Base-by-base conservation (phyloP, 495 filamentous ascomycete species). In the Penicillium robsamsonii region DNA sequence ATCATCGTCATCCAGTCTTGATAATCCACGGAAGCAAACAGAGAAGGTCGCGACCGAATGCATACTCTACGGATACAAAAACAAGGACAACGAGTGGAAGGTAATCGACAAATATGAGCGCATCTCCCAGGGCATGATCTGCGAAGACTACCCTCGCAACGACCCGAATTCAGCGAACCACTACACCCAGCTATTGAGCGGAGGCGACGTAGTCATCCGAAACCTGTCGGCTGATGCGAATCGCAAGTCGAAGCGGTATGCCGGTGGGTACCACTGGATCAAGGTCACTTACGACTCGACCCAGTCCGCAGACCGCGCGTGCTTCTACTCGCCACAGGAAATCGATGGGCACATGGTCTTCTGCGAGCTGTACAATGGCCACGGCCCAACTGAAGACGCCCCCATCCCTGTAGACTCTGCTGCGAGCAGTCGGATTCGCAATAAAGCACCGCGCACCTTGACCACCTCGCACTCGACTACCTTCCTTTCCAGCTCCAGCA, bases 231-330 rank as follows among this genome's bases (percentile, higher is more conserved):
- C 79, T 25, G 81, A 83, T 33, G 90, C 93, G 60, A 84, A 89
- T 58, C 78, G 76, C 52, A 88, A 90, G 66, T 87, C 90, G 55
- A 89, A 88, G 70, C 80, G 76, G 46, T 88, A 87, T 58, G 84
- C 85, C 20, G 86, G 90, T 51, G 92, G 92, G 15, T 81, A 85
- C 56, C 84, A 92, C 73, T 96, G 92, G 92, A 89, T 96, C 61
- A 96, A 96, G 64, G 80, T 96, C 49, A 96, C 92, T 1, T 96
- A 93, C 60, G 90, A 95, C 71, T 91, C 88, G 6, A 79, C 83
- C 31, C 81, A 87, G 55, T 86, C 91, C 4, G 92, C 91, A 18
- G 88, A 92, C 46, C 79, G 83, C 35, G 92, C 91, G 22, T 75
- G 85, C 50, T 88, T 85, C 59, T 79, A 81, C 58, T 91, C 87